phyloP scores from a whole-genome alignment of 2,329 filamentous ascomycete species.

The Colletotrichum filicis region DNA sequence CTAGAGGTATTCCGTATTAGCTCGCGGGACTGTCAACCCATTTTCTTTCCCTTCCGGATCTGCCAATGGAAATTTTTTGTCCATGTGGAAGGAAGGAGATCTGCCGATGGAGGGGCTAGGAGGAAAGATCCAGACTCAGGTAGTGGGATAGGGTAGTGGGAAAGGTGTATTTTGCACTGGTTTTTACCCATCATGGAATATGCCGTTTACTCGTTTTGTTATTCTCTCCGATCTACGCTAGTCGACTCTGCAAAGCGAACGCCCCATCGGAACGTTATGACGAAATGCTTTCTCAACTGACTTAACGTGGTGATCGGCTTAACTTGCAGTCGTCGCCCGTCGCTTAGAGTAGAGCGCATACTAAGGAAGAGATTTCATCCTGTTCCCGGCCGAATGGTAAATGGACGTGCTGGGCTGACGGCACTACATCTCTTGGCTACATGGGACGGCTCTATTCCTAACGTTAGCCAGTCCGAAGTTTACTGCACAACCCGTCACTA shows the following conservation, averaged over 20 bases:
- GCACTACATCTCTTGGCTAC: not conserved
- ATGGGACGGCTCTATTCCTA: not conserved
- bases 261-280: not conserved
- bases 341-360: not conserved
- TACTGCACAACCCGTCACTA: not conserved
- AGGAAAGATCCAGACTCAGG: not conserved
- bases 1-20: not conserved
- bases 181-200: not conserved
- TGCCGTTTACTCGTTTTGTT: not conserved
- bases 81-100: not conserved
- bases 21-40: not conserved
- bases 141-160: not conserved
- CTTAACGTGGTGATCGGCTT: not conserved
- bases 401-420: not conserved
- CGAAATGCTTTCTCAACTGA: not conserved
- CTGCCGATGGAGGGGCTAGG: not conserved
- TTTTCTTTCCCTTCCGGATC: not conserved
- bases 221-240: not conserved
- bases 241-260: not conserved
- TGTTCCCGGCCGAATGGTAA: not conserved
- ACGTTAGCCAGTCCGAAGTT: not conserved
- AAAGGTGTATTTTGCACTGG: not conserved
- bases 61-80: not conserved
- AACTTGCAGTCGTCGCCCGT: not conserved
- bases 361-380: not conserved